Base-by-base conservation (phyloP, 495 filamentous ascomycete genomes). In the Penicillium malachiteum region DNA sequence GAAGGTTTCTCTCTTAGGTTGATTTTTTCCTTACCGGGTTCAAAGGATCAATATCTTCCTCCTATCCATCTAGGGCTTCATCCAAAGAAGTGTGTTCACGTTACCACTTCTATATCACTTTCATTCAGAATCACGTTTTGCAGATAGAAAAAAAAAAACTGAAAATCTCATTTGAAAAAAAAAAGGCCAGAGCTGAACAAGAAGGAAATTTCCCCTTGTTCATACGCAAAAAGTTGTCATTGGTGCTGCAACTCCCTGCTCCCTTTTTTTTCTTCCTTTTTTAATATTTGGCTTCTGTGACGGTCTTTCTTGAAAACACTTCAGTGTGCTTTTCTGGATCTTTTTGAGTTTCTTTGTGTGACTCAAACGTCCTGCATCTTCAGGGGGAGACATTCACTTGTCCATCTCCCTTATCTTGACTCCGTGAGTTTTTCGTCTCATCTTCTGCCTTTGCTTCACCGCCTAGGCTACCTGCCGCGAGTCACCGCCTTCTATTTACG, bases 341-440 rank as follows among this genome's bases (percentile, higher is more conserved):
- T 26, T 16, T 49, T 34, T 33, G 21, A 43, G 30, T 2, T 5
- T 52, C 39, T 56, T 39, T 34, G 51, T 57, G 56, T 63, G 37
- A 50, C 56, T 37, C 48, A 39, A 26, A 26, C 55, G 43, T 44
- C 54, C 45, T 65, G 52, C 37, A 30, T 58, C 39, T 43, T 32
- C 43, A 34, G 86, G 91, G 92, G 90, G 92, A 96, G 87, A 91
- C 92, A 96, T 97, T 97, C 73, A 86, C 65, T 97, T 96, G 92
- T 96, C 89, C 81, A 89, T 96, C 92, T 96, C 91, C 89, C 84
- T 78, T 78, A 71, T 81, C 48, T 78, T 26, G 21, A 26, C 21
- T 26, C 21, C 85, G 88, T 90, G 89, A 85, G 89, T 70, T 56
- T 50, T 59, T 46, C 32, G n/a, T n/a, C n/a, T n/a, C n/a, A n/a